phyloP scores from a whole-genome alignment of 306 rosid genomes.

The Crataegus laevigata region DNA sequence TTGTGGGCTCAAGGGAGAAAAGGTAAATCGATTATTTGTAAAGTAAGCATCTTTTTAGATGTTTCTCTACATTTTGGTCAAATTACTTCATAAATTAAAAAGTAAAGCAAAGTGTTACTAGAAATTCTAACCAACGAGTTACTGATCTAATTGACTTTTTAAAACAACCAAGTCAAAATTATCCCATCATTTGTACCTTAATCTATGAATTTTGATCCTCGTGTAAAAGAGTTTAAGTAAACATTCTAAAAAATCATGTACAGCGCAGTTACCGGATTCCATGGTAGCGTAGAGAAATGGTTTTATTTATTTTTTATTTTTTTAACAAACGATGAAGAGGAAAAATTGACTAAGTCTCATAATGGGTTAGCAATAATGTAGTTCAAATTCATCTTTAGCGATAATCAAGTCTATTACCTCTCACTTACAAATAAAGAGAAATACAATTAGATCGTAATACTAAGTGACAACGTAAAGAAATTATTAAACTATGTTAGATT shows the following conservation, averaged over 20 bases:
- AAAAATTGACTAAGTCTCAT: too few species aligned
- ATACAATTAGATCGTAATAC: too few species aligned
- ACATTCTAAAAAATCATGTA: background rate
- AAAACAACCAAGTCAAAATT: background rate
- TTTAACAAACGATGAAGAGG: too few species aligned
- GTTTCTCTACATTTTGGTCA: background rate
- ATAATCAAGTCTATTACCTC: too few species aligned
- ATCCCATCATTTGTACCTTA: background rate
- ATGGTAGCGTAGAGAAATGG: background rate
- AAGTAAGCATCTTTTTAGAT: background rate
- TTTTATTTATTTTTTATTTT: too few species aligned
- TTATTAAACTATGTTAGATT: background rate
- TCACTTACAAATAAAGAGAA: rapidly evolving
- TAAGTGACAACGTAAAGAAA: background rate
- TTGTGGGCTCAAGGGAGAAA: background rate
- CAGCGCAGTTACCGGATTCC: background rate
- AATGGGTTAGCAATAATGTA: rapidly evolving
- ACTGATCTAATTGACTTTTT: background rate
- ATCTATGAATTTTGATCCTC: background rate
- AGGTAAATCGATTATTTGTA: background rate
- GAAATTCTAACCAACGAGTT: background rate
- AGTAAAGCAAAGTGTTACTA: background rate
- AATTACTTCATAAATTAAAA: background rate
- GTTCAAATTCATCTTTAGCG: too few species aligned
- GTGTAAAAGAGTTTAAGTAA: background rate